Evolutionary conservation across 148 eudicot genomes (phyloP).

Genomic region (Camellia granthamiana): DNA sequence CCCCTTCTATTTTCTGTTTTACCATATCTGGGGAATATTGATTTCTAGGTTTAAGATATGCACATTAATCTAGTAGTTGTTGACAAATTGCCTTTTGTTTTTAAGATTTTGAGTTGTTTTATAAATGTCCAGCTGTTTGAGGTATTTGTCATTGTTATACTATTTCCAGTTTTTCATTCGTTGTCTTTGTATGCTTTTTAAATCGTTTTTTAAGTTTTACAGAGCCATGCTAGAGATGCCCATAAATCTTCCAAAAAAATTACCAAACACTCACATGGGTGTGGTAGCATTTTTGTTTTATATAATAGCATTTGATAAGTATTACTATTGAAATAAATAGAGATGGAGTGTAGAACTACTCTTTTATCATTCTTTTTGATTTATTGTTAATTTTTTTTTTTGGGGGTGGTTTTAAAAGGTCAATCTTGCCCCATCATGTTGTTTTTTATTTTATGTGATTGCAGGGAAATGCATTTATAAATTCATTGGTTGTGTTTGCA

Average conservation of each 20-base stretch:
- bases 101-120: neutral
- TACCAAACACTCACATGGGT: too few relatives aligned
- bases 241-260: too few relatives aligned
- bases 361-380: too few relatives aligned
- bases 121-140: too few relatives aligned
- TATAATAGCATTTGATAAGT: too few relatives aligned
- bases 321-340: neutral
- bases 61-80: neutral
- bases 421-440: neutral
- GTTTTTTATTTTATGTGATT: neutral
- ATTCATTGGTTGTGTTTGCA: neutral
- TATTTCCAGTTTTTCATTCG: neutral
- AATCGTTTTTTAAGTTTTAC: neutral
- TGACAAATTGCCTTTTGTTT: neutral
- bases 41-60: neutral
- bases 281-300: too few relatives aligned
- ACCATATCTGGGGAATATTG: neutral
- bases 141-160: too few relatives aligned
- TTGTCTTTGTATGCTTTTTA: neutral
- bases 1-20: neutral
- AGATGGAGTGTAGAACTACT: neutral
- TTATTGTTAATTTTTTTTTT: too few relatives aligned
- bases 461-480: neutral
- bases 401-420: neutral
- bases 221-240: too few relatives aligned